A percentile compares a stretch with the other conserved stretches of the same genome.
These are phyloP conservation scores for Curvularia verruculosa DNA, from an alignment of 2,329 filamentous ascomycete species.

Conservation along the genomic window DNA sequence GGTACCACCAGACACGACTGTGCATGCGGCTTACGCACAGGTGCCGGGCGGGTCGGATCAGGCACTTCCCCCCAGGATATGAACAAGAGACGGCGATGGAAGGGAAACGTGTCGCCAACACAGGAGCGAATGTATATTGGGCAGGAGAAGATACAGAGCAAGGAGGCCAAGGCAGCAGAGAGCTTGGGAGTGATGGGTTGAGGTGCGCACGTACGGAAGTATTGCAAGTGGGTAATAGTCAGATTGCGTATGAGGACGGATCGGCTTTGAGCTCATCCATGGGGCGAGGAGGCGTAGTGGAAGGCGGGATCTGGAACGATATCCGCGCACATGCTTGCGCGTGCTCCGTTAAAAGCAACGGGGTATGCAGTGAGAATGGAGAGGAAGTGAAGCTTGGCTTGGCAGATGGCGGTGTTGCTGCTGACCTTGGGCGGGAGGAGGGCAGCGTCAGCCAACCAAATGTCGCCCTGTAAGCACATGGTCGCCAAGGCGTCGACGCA, in stretches of 20 bases:
- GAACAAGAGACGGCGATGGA: conserved; percentile 4
- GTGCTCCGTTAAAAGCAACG: conserved; percentile 24
- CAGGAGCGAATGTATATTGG: neutral
- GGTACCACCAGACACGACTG: neutral
- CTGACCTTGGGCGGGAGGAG: conserved; percentile 7
- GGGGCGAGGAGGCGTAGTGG: conserved; percentile 23
- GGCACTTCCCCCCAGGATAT: conserved; percentile 3
- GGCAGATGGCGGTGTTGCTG: conserved; percentile 16
- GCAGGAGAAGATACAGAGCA: neutral
- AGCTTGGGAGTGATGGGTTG: conserved; percentile 20
- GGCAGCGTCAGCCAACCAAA: conserved; percentile 16
- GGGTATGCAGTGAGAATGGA: conserved; percentile 9
- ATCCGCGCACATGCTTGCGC: conserved; percentile 23
- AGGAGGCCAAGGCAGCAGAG: conserved; percentile 6
- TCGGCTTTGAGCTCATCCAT: conserved; percentile 19
- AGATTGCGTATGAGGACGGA: conserved; percentile 21
- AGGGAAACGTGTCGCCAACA: conserved; percentile 2
- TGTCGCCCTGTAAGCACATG: conserved; percentile 10
- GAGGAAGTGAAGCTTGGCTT: conserved; percentile 22
- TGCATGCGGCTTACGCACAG: conserved; percentile 1
- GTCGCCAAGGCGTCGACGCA: conserved; percentile 5
- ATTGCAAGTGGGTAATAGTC: conserved; percentile 17
- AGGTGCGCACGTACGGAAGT: conserved; percentile 9
- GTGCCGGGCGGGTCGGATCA: conserved; percentile 10
- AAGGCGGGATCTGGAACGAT: conserved; percentile 23